Base-by-base conservation (phyloP, 768 basidiomycete species). In the Mycena alexandri region DNA sequence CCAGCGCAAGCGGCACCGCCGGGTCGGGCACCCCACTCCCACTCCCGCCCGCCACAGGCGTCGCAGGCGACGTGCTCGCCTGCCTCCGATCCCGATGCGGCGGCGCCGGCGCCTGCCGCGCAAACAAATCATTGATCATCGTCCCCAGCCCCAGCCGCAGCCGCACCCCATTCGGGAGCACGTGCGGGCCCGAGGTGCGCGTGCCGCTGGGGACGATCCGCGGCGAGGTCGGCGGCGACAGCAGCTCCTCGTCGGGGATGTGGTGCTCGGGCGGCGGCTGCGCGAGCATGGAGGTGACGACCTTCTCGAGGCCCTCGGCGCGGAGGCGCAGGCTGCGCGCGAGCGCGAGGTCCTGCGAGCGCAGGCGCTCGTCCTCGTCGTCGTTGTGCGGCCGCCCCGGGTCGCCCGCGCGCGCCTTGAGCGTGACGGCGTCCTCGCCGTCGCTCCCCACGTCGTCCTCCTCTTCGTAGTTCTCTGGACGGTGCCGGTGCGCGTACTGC, bases 241-340 rank as follows among this genome's bases (percentile, higher is more conserved):
- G 75, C 14, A 81, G 69, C 66, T n/a, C n/a, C n/a, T 88, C 88
- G 38, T 85, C 87, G 46, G 86, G 83, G 41, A 84, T 78, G 5
- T 87, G 86, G 44, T 87, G 87, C 14, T 88, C 78, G 0, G 87
- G 85, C 2, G 93, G 93, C 0, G 91, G 90, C 69, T 94, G 92
- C 61, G 89, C 88, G 16, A 95, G 86, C 92, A 95, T 94, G 50
- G 89, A 85, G 0, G 86, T 88, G 54, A 93, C 86, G 47, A 95
- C 92, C 73, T 93, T 94, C 77, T 95, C 94, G 21, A 95, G 84
- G 14, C 91, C 90, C 69, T 94, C 92, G 1, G 94, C 91, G 33
- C 92, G 89, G 33, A 93, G 81, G 61, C 91, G 83, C 38, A 94
- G 85, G 56, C 76, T 82, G 25, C 88, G 81, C 3, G 93, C 93